phyloP scores from a whole-genome alignment of 2,329 filamentous ascomycete species.

The Berkeleyomyces rouxiae region DNA sequence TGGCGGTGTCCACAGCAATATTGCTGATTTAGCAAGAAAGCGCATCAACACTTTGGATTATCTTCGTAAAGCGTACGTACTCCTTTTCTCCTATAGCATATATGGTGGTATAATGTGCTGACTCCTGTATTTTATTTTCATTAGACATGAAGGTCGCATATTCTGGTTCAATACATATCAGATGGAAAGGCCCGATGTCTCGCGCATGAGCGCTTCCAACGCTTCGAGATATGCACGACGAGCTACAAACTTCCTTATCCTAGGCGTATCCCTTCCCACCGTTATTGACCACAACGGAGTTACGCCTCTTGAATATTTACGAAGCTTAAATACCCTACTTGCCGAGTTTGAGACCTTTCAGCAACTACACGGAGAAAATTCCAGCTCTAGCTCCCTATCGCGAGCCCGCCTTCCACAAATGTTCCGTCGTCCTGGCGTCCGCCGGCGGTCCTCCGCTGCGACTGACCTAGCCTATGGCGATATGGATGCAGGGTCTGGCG shows the following conservation, averaged over 20 bases:
- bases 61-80: conserved; percentile 65
- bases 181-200: conserved; percentile 68
- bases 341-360: conserved; percentile 91
- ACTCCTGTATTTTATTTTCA: neutral
- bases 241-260: conserved; percentile 82
- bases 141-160: conserved; percentile 75
- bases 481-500: conserved; percentile 19
- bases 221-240: conserved; percentile 69
- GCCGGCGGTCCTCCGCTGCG: conserved; percentile 34
- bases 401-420: conserved; percentile 69
- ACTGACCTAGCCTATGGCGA: conserved; percentile 22
- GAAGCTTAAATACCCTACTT: conserved; percentile 68
- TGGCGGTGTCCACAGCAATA: conserved; percentile 38
- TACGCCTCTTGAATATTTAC: conserved; percentile 69
- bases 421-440: conserved; percentile 50
- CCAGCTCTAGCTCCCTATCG: conserved; percentile 51
- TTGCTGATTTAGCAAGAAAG: conserved; percentile 79
- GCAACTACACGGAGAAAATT: conserved; percentile 65
- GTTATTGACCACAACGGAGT: conserved; percentile 76
- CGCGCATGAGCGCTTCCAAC: conserved; percentile 73
- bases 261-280: conserved; percentile 78
- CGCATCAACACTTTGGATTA: conserved; percentile 90
- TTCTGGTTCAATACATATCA: conserved; percentile 98
- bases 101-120: neutral
- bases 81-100: neutral